Evolutionary conservation across 805 yeast species (phyloP), one percentile per base, ranked within the genome.

Genomic region (Nakazawaea populi): DNA sequence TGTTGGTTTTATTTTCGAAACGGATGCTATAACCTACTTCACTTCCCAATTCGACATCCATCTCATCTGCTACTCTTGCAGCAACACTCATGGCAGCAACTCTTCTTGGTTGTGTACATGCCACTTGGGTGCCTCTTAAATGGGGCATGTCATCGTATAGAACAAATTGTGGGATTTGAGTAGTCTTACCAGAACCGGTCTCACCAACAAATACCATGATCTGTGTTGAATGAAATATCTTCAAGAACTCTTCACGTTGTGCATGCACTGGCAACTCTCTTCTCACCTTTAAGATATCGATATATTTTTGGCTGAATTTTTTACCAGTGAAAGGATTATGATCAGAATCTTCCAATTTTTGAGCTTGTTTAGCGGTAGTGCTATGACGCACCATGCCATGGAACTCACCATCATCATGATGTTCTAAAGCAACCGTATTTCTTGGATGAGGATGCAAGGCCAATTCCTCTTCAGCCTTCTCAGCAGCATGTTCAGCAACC

Each of bases 1-100:
- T 75, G 40, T 87, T 74, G 1, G 96, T 88, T 60, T 81, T 88
- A 69, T 92, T 91, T 60, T 94, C 98, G 64, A 92, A 92, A 73
- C 99, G 85, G 60, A 92, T 87, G 57, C 86, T 82, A 71, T 92
- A 92, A 72, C 99, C 99, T 53, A 92, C 98, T 69, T 92, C 96
- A 57, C 85, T 86, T 36, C 99, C 99, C 47, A 92, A 71, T 54
- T 79, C 75, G 5, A 92, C 98, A 67, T 91, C 98, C 94, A 91
- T 82, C 69, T 92, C 99, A 63, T 89, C 96, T 4, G 98, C 96
- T 48, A 92, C 99, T 74, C 99, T 87, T 56, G 87, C 85, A 24
- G 98, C 98, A 52, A 91, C 98, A 50, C 96, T 87, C 97, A 91
- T 92, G 14, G 99, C 98, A 18, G 99, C 99, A 58, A 92, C 98